Evolutionary conservation across 1,139 yeast species (phyloP).

Genomic region (Taphrina populina): DNA sequence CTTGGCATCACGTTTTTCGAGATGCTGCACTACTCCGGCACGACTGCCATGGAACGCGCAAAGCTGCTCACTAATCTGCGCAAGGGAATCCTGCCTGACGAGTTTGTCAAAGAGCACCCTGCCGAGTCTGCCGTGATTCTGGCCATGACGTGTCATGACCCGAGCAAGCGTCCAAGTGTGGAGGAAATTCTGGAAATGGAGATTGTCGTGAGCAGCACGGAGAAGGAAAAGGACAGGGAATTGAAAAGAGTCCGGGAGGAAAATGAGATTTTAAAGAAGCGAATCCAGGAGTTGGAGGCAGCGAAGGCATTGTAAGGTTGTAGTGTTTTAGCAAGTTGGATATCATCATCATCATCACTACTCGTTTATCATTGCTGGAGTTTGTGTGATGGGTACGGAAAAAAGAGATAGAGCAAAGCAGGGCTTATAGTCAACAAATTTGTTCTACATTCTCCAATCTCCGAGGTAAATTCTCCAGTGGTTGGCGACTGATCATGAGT

Average conservation of each 20-base stretch:
- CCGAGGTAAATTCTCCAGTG: too few species aligned
- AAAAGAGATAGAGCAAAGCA: too few species aligned
- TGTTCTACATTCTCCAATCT: too few species aligned
- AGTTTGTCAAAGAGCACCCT: conserved; percentile 13
- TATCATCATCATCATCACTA: too few species aligned
- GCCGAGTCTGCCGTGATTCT: conserved; percentile 32
- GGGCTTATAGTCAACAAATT: too few species aligned
- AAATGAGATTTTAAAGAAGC: conserved; percentile 4
- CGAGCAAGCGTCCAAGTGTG: conserved; percentile 30
- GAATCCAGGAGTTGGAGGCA: conserved; percentile 18
- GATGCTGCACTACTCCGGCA: conserved; percentile 77
- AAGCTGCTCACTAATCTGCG: conserved; percentile 65
- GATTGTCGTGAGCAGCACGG: conserved; percentile 11
- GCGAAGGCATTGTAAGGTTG: conserved; percentile 13
- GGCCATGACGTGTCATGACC: conserved; percentile 33
- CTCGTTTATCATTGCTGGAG: too few species aligned
- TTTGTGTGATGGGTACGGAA: too few species aligned
- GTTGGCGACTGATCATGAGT: too few species aligned
- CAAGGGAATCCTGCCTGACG: conserved; percentile 40
- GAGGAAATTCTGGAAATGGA: conserved; percentile 27
- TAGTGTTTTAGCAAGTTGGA: neutral
- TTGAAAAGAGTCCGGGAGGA: conserved; percentile 12
- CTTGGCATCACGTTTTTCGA: conserved; percentile 92
- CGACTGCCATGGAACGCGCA: conserved; percentile 89
- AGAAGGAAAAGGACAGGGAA: conserved; percentile 5